Evolutionary conservation across 1,284 basidiomycete genomes (phyloP).

Genomic region (Heterobasidion occidentale): DNA sequence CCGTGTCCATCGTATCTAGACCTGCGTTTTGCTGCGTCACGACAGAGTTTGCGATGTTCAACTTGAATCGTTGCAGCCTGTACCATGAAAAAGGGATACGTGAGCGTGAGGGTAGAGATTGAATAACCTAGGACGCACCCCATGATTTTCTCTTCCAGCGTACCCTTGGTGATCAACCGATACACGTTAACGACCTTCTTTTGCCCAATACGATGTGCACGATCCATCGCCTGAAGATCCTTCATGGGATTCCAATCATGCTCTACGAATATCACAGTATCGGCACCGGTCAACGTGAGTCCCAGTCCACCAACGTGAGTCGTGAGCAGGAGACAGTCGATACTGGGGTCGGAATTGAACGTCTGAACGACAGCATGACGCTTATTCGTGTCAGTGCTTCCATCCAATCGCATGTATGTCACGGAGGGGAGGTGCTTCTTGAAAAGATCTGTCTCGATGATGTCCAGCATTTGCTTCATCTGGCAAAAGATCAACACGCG

Average conservation of each 20-base stretch:
- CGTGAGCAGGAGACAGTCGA: slow-evolving; percentile 93
- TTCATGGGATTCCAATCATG: slow-evolving; percentile 99
- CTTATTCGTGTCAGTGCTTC: slow-evolving; percentile 81
- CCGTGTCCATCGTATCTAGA: slow-evolving; percentile 93
- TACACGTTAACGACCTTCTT: slow-evolving; percentile 99
- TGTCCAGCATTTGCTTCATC: slow-evolving; percentile 98
- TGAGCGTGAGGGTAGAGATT: slow-evolving; percentile 5
- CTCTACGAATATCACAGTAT: slow-evolving; percentile 99
- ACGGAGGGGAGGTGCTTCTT: slow-evolving; percentile 89
- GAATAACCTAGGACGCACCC: slow-evolving; percentile 53
- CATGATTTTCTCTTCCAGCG: slow-evolving; percentile 99
- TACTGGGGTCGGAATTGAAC: slow-evolving; percentile 96
- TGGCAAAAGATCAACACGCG: slow-evolving; percentile 99
- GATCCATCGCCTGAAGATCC: slow-evolving; percentile 98
- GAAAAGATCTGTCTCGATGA: slow-evolving; percentile 94
- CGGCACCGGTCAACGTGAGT: slow-evolving; percentile 94
- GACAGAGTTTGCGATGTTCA: slow-evolving; percentile 95
- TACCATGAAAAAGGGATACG: background rate
- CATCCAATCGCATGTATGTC: slow-evolving; percentile 97
- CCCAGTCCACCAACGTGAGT: slow-evolving; percentile 97
- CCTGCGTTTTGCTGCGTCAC: slow-evolving; percentile 97
- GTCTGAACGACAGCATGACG: slow-evolving; percentile 96
- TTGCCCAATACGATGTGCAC: slow-evolving; percentile 96
- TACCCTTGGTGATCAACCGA: slow-evolving; percentile 93
- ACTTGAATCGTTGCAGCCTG: slow-evolving; percentile 95